Conservation (phyloP, 78 protist genomes). For the Anaeramoeba ignava region DNA sequence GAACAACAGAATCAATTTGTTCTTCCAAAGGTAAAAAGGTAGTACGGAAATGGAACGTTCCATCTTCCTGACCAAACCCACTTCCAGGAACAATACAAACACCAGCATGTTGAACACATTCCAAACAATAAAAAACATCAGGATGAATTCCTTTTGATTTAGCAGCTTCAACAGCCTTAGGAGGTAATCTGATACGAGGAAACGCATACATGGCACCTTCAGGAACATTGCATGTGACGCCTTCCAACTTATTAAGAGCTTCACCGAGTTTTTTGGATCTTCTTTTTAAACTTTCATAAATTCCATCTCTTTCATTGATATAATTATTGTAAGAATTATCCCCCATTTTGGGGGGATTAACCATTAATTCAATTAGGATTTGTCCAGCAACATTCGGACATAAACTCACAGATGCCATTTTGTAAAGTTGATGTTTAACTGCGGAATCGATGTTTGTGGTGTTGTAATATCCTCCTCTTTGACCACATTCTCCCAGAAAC, state of each 20-base stretch:
- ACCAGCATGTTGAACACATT: constrained; percentile 81
- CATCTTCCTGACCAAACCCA: constrained; percentile 87
- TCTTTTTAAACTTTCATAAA: constrained; percentile 29
- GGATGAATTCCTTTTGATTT: constrained; percentile 46
- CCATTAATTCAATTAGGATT: constrained; percentile 44
- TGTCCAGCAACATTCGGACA: constrained; percentile 92
- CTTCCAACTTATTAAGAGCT: constrained; percentile 9
- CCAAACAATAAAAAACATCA: constrained; percentile 77
- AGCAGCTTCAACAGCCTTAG: constrained; percentile 68
- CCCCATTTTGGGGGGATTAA: constrained; percentile 54
- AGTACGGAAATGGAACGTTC: constrained; percentile 92
- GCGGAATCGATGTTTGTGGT: constrained; percentile 25
- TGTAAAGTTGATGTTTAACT: constrained; percentile 32
- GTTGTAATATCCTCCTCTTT: constrained; percentile 91
- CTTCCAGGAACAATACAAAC: constrained; percentile 91
- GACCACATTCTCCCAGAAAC: constrained; percentile 95
- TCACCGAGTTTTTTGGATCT: constrained; percentile 14
- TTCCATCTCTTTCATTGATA: constrained; percentile 41
- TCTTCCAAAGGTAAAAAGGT: constrained; percentile 95
- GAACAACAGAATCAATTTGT: constrained; percentile 60
- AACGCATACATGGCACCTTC: constrained; percentile 90
- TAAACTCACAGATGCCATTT: constrained; percentile 68
- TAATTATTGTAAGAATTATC: constrained; percentile 61
- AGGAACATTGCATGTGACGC: constrained; percentile 21
- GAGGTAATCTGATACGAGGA: constrained; percentile 83